Evolutionary conservation across 2,329 filamentous ascomycete genomes (phyloP), one percentile per base, ranked within the genome.

Genomic region (Pyricularia pennisetigena): DNA sequence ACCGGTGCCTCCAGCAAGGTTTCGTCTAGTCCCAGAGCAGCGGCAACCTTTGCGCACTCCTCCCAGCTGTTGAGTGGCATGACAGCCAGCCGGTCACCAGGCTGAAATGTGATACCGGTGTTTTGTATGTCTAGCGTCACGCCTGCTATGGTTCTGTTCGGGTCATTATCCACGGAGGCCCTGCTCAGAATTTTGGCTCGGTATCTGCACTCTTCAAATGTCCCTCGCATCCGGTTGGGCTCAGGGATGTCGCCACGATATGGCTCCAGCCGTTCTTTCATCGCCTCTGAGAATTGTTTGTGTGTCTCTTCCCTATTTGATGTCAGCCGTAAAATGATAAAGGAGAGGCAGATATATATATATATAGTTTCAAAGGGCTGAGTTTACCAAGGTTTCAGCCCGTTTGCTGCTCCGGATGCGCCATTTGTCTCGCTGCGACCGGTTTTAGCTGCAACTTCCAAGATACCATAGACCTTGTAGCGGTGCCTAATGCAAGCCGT

Each of bases 401-500:
- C 76, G 66, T 81, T 79, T 1, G 76, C 76, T 4, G 78, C 78
- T 0, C 83, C 83, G 1, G 83, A 83, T 16, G 79, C 76, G 2
- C 83, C 83, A 67, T 85, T 85, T 0, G 83, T 85, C 69, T 81
- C 83, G 0, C 83, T 82, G 4, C 83, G 78, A 2, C 83, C 83
- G 0, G 82, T 83, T 73, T 86, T 85, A 59, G 79, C 81, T 0
- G 83, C 83, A 16, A 85, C 80, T 69, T 85, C 83, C 0, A 85
- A 79, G 30, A 86, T 82, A 0, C 83, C 84, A 70, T 84, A 86
- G 4, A 86, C 83, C 71, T 86, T 86, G 73, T 85, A 85, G n/a
- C 83, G 76, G 71, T 86, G 83, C 57, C 57, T 61, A 23, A 61
- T 61, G 12, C 7, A 49, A 61, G 12, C 24, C 16, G 57, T 61